Conservation (phyloP, 768 basidiomycete species). For the Suillus spraguei region DNA sequence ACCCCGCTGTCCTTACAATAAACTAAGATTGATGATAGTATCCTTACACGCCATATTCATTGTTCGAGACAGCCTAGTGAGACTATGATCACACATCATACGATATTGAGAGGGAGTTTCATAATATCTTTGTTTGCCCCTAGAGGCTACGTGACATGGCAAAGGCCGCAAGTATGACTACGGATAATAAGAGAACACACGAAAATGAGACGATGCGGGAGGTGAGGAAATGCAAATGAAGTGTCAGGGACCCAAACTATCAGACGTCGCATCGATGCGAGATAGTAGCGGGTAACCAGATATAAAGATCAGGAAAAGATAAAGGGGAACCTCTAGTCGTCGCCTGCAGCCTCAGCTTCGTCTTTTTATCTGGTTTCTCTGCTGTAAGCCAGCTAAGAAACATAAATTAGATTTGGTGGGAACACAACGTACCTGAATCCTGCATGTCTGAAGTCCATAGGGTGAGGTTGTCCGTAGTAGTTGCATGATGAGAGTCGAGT, state of each 20-base stretch:
- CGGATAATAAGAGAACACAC: constrained; percentile 39
- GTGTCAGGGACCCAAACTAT: constrained; percentile 27
- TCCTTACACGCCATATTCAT: background rate
- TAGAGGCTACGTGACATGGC: constrained; percentile 26
- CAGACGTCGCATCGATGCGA: constrained; percentile 16
- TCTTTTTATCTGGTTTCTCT: constrained; percentile 79
- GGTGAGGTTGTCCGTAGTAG: constrained; percentile 96
- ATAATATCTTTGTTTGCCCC: constrained; percentile 37
- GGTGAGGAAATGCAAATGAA: constrained; percentile 35
- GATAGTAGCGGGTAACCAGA: constrained; percentile 14
- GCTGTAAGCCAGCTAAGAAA: constrained; percentile 40
- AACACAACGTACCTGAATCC: constrained; percentile 67
- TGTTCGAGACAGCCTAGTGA: background rate
- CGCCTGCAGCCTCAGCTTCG: constrained; percentile 62
- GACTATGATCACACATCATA: constrained; percentile 7
- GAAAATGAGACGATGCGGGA: constrained; percentile 31
- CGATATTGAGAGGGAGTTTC: constrained; percentile 16
- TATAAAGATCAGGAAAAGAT: constrained; percentile 24
- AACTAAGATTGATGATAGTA: background rate
- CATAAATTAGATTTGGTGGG: background rate
- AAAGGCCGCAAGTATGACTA: constrained; percentile 34
- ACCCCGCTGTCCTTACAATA: background rate
- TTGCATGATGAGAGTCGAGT: constrained; percentile 97
- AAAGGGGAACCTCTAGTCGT: constrained; percentile 52
- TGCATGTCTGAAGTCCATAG: constrained; percentile 99